These are phyloP conservation scores for Mycena pura DNA, from an alignment of 768 basidiomycete genomes.

Conservation along the genomic window DNA sequence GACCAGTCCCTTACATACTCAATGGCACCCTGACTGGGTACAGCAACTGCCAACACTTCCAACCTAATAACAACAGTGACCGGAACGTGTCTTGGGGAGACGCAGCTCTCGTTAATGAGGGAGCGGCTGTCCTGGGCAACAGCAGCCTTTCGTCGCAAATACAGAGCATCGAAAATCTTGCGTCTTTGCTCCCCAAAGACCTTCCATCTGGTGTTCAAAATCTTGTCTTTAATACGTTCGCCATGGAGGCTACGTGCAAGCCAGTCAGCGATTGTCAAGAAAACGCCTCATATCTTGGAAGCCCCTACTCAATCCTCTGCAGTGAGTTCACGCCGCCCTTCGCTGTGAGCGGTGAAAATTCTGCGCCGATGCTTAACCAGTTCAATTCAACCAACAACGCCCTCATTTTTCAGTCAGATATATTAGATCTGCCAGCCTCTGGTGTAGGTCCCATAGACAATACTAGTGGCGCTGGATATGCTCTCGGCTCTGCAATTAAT, in stretches of 20 bases:
- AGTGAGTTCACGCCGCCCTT: background rate
- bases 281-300: background rate
- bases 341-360: background rate
- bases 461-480: background rate
- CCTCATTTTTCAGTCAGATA: background rate
- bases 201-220: background rate
- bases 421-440: background rate
- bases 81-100: background rate
- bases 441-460: background rate
- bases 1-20: background rate
- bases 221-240: background rate
- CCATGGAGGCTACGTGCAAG: background rate
- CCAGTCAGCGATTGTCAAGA: background rate
- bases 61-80: no score
- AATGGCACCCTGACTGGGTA: background rate
- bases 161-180: background rate
- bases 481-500: background rate
- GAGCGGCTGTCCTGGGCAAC: background rate
- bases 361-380: constrained; percentile 4
- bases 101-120: background rate
- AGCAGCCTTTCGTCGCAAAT: background rate
- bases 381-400: constrained; percentile 1
- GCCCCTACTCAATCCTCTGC: background rate
- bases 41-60: background rate
- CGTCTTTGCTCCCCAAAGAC: background rate